Base-by-base conservation (phyloP, 2,329 filamentous ascomycete species). In the Stemphylium vesicarium region DNA sequence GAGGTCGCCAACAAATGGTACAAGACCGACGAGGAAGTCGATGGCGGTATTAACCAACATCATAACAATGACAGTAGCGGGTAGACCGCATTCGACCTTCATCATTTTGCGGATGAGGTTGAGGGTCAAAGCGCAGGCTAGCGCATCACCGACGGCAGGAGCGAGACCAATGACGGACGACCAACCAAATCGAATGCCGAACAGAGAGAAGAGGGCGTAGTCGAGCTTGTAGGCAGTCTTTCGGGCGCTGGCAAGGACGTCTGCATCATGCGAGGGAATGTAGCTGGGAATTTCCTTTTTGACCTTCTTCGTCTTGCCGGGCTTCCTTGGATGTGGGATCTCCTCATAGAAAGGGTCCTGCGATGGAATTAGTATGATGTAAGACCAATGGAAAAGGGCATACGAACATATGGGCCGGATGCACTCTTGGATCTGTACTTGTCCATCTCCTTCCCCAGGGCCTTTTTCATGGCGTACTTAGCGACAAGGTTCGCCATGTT, bases 341-440 rank as follows among this genome's bases (percentile, higher is more conserved):
- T 87, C 82, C 74, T 96, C 91, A 68, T 93, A 96, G 79, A 92
- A 96, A 5, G 93, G 92, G 72, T 98, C 93, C 91, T 97, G 68
- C 41, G 16, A 26, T 20, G 49, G 33, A 32, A 53, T 61, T 32
- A 59, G 48, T 43, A 24, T 24, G 22, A 39, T 3, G 18, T 7
- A 41, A 13, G 42, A 29, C 9, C 18, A 40, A 33, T 12, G 38
- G 41, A 16, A 38, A 18, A 31, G 16, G 24, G 32, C 11, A 29
- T 8, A 68, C 78, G 68, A 68, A 81, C 80, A 53, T 80, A 74
- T 59, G 69, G 63, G 1, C 73, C 76, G 11, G 66, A 69, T 48
- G 75, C 72, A 7, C 76, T 71, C 69, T 81, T 81, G 62, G 57
- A 55, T 61, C 75, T 71, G 68, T 81, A 81, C 60, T 81, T 77